Evolutionary conservation across 345 rosid species (phyloP), one percentile per base, ranked within the genome.

Genomic region (Eucalyptus tenuipes): DNA sequence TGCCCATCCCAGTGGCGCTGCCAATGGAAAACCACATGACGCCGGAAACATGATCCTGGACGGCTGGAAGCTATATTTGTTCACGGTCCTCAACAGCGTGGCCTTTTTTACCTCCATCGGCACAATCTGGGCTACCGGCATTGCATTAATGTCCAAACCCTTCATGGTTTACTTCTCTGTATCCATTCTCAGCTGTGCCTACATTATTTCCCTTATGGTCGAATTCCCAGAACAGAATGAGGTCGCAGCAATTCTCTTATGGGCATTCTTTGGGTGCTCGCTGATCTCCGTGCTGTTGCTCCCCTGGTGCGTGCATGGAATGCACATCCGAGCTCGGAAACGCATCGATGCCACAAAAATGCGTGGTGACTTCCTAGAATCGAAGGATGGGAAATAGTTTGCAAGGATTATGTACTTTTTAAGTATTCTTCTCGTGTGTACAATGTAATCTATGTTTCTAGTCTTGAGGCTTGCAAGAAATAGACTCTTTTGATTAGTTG

Each of bases 41-140:
- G 59, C 59, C 0, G 59, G 59, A 55, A 22, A 55, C 59, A 55
- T 22, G 10, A 55, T 55, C 59, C 27, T 55, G 59, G 10, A 22
- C 59, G 59, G 27, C 27, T 55, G 25, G 59, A 22, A 55, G 25
- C 59, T 22, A 22, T 1, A 20, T 55, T 20, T 22, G 11, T 55
- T 20, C 0, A 22, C 27, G 59, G 27, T 55, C 59, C 27, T 20
- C 59, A 55, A 22, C 27, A 55, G 27, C 59, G 0, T 0, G 59
- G 59, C 59, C 27, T 55, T 55, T 22, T 50, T 50, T 22, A 50
- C 55, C 55, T 50, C 55, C 20, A 50, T 50, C 17, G 55, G 20
- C 55, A 50, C 55, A 50, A 50, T 50, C 55, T 50, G 55, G 55
- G 55, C 55, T 17, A 50, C 55, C 8, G 18, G 52, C 52, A 50